Evolutionary conservation across 345 rosid species (phyloP).

Genomic region (Rhodamnia rubescens): DNA sequence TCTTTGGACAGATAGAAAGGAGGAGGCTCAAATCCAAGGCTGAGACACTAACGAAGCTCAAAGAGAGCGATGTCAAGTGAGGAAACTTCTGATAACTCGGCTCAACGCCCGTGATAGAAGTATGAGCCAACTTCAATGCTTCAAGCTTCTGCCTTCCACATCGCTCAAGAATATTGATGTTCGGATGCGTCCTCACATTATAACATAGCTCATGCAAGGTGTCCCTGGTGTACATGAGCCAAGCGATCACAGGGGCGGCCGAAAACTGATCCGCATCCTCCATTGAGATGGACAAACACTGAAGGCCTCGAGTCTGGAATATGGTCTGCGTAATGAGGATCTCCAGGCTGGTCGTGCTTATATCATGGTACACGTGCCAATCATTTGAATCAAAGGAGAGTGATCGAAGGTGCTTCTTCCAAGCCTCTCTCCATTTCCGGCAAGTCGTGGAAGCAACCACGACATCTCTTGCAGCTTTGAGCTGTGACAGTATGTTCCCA

Average conservation of each 20-base stretch:
- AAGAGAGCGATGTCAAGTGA: conserved; percentile 67
- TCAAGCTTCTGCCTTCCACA: conserved; percentile 87
- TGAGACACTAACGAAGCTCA: conserved; percentile 63
- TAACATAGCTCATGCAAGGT: conserved; percentile 50
- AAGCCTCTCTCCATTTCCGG: conserved; percentile 80
- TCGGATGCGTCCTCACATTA: conserved; percentile 58
- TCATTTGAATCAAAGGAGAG: conserved; percentile 68
- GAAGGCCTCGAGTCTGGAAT: conserved; percentile 80
- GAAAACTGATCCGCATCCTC: conserved; percentile 65
- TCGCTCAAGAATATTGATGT: conserved; percentile 68
- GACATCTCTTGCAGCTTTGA: conserved; percentile 73
- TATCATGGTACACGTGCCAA: conserved; percentile 44
- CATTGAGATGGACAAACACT: conserved; percentile 68
- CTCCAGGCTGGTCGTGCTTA: conserved; percentile 44
- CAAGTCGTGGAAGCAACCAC: conserved; percentile 79
- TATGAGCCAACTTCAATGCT: conserved; percentile 44
- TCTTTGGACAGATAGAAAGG: conserved; percentile 59
- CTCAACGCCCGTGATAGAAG: conserved; percentile 57
- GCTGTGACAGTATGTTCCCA: conserved; percentile 75
- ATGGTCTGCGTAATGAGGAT: conserved; percentile 81
- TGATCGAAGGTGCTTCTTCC: conserved; percentile 46
- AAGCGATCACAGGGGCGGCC: conserved; percentile 72
- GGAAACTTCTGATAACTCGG: conserved; percentile 81
- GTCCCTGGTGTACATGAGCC: conserved; percentile 89
- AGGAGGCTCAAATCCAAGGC: conserved; percentile 71